Conservation (phyloP, 805 yeast genomes). For the Kodamaea kaohsiungensis region DNA sequence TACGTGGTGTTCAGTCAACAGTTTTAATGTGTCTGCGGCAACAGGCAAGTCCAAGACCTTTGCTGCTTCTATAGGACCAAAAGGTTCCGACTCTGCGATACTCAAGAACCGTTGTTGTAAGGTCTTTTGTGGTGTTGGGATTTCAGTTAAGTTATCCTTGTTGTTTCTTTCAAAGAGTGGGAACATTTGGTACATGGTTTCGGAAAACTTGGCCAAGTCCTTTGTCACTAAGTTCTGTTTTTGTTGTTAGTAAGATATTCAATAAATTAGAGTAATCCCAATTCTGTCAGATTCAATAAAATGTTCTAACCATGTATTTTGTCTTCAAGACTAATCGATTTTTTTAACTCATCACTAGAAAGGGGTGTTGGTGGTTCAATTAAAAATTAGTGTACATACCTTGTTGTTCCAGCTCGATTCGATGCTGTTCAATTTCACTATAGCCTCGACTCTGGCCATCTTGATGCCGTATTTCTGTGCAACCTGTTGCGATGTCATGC, state of each 20-base stretch:
- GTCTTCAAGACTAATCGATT: constrained; percentile 85
- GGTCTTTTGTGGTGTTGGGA: constrained; percentile 86
- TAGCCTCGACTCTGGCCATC: constrained; percentile 87
- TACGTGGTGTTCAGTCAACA: constrained; percentile 58
- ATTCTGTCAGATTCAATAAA: constrained; percentile 18
- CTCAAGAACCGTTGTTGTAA: constrained; percentile 80
- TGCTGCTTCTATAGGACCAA: constrained; percentile 96
- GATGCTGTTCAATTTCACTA: constrained; percentile 63
- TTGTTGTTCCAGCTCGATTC: constrained; percentile 61
- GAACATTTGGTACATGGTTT: constrained; percentile 74
- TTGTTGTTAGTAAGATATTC: constrained; percentile 12
- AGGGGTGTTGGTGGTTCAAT: background rate
- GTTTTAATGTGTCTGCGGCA: constrained; percentile 76
- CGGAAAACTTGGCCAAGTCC: constrained; percentile 61
- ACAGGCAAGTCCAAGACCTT: constrained; percentile 78
- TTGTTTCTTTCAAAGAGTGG: constrained; percentile 57
- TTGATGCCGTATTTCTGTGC: constrained; percentile 79
- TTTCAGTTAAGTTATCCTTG: constrained; percentile 86
- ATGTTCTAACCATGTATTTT: constrained; percentile 51
- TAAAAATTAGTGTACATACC: constrained; percentile 55
- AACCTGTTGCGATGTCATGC: constrained; percentile 64
- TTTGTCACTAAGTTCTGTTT: constrained; percentile 17
- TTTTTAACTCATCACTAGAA: constrained; percentile 46
- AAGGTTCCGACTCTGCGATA: constrained; percentile 91
- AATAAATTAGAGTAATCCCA: background rate